These are phyloP conservation scores for Populus euphratica DNA, from an alignment of 345 rosid species.

Conservation along the genomic window DNA sequence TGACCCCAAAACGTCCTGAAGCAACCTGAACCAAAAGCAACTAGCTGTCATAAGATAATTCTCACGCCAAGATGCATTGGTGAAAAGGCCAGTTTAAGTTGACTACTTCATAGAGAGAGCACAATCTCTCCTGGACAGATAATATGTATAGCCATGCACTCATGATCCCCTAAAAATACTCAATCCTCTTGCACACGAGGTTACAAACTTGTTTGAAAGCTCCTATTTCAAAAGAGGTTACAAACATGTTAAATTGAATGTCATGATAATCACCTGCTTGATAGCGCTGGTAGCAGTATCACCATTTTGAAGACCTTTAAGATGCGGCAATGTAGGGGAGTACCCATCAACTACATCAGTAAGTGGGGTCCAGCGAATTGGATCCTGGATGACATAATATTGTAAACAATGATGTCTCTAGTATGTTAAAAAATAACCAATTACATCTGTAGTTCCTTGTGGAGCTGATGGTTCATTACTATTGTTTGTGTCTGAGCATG, in stretches of 20 bases:
- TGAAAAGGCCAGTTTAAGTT: neutral
- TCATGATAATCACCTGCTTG: conserved; percentile 63
- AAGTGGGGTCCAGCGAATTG: conserved; percentile 96
- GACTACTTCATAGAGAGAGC: neutral
- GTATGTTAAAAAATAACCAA: neutral
- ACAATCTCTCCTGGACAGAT: neutral
- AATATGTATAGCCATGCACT: neutral
- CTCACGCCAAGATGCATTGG: neutral
- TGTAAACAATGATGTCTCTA: neutral
- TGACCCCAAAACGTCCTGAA: conserved; percentile 97
- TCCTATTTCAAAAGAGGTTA: neutral
- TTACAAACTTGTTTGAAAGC: neutral
- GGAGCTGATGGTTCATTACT: neutral
- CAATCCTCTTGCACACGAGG: neutral
- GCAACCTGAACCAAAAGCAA: conserved; percentile 70
- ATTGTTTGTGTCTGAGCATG: neutral
- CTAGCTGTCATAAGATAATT: neutral
- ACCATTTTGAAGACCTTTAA: conserved; percentile 98
- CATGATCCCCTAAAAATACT: neutral
- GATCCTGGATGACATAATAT: conserved; percentile 53
- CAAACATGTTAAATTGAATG: conserved; percentile 5
- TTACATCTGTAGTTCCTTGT: neutral
- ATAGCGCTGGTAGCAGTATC: conserved; percentile 99
- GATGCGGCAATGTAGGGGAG: conserved; percentile 94
- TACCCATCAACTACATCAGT: conserved; percentile 95